These are phyloP conservation scores for Sapria himalayana DNA, from an alignment of 345 rosid genomes.

Conservation along the genomic window DNA sequence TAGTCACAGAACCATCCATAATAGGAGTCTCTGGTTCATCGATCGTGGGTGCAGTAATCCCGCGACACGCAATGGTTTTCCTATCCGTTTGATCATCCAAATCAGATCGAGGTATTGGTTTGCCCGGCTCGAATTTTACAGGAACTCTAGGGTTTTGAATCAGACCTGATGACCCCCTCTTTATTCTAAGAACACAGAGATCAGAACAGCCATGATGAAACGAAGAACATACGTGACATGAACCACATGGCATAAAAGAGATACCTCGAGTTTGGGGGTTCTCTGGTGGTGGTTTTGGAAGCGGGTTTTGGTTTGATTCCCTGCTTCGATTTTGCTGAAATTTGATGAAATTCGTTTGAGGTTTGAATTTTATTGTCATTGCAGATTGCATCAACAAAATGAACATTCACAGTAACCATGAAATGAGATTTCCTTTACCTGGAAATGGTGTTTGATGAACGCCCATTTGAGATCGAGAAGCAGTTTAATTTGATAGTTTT, in stretches of 20 bases:
- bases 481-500: too few relatives aligned
- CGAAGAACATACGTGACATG: not conserved
- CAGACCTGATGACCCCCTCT: conserved; percentile 9
- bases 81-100: not conserved
- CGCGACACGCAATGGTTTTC: not conserved
- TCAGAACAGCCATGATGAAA: not conserved
- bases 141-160: conserved; percentile 3
- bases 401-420: too few relatives aligned
- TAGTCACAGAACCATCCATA: conserved; percentile 1
- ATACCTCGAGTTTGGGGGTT: conserved; percentile 5
- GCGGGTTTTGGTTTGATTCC: conserved; percentile 1
- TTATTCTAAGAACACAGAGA: conserved; percentile 8
- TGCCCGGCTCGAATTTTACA: not conserved
- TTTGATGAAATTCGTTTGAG: not conserved
- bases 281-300: conserved; percentile 1
- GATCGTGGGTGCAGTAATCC: not conserved
- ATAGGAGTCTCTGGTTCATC: conserved; percentile 7
- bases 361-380: not conserved
- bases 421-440: too few relatives aligned
- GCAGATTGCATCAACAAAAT: not conserved
- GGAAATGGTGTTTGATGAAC: not conserved
- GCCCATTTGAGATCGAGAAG: too few relatives aligned
- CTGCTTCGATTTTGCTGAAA: not conserved
- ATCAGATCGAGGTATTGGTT: not conserved
- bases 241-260: not conserved